Evolutionary conservation across 2,329 filamentous ascomycete genomes (phyloP), one percentile per base, ranked within the genome.

Genomic region (Remersonia thermophila): DNA sequence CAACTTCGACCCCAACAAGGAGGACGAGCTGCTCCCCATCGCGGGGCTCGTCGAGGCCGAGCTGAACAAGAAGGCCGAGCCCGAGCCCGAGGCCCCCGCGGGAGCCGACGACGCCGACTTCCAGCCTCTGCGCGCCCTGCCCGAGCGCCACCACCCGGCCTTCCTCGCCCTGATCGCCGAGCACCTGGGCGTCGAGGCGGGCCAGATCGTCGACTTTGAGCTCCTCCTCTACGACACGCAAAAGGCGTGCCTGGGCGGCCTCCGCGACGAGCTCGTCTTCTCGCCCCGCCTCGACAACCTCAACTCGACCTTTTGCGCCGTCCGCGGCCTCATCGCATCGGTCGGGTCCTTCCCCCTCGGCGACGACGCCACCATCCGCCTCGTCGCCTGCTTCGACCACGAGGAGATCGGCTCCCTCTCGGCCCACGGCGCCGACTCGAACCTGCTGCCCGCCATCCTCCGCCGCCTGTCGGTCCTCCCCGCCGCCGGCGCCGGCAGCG

Each of bases 151-250:
- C 58, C 89, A 96, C 58, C 77, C 89, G 3, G 83, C 82, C 50
- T 67, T 98, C 40, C 70, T 98, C 40, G 77, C 93, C 43, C 67
- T 94, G 30, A 80, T 98, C 47, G 87, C 91, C 20, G 67, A 77
- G 26, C 77, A 94, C 53, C 80, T 82, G 2, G 80, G 73, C 6
- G 80, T 82, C 25, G 61, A 73, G 13, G 69, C 80, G 0, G 65
- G 75, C 3, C 77, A 87, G 41, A 71, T 98, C 13, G 65, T 91
- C 33, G 91, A 98, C 61, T 98, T 98, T 51, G 91, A 98, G 63
- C 74, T 95, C 51, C 75, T 95, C n/a, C 77, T 98, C 29, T 98
- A 93, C 60, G 91, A 98, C 57, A 93, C 86, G 8, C 91, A 98
- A 54, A 83, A 89, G 54, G 76, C 87, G 1, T 83, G 78, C 54